Percentiles rank a stretch among this genome's conserved stretches.
phyloP scores from a whole-genome alignment of 2,329 filamentous ascomycete genomes.

The Colletotrichum camelliae region DNA sequence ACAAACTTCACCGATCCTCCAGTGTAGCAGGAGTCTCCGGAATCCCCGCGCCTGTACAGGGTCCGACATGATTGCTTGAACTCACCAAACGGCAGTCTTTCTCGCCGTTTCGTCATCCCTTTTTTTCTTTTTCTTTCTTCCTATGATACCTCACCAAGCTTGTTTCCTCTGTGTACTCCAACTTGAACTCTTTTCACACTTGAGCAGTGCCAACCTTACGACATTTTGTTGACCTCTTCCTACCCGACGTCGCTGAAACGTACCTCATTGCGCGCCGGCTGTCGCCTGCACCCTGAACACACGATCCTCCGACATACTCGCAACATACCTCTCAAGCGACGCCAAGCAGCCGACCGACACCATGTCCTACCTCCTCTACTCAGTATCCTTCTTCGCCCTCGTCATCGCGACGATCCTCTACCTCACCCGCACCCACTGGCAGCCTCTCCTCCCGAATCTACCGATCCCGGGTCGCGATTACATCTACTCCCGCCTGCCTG shows the following conservation, averaged over 20 bases:
- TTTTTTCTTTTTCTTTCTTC: neutral
- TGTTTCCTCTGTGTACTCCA: neutral
- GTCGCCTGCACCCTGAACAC: neutral
- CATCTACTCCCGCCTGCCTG: conserved; percentile 79
- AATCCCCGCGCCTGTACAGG: neutral
- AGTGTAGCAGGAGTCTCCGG: neutral
- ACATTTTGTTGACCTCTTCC: too few species aligned
- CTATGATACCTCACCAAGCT: neutral
- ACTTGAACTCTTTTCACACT: neutral
- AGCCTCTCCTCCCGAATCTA: conserved; percentile 68
- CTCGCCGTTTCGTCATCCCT: neutral
- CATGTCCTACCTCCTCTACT: conserved; percentile 86
- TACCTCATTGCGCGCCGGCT: neutral
- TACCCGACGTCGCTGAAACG: neutral
- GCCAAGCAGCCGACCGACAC: conserved; percentile 24
- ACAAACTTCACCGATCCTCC: neutral
- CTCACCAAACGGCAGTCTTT: neutral
- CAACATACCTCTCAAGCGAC: neutral
- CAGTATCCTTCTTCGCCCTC: conserved; percentile 73
- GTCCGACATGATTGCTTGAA: conserved; percentile 2
- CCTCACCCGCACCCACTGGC: conserved; percentile 81
- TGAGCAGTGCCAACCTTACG: too few species aligned
- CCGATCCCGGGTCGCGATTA: conserved; percentile 60
- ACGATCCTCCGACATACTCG: neutral
- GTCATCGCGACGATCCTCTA: conserved; percentile 78